Evolutionary conservation across 2,329 filamentous ascomycete species (phyloP), one percentile per base, ranked within the genome.

Genomic region (Botrytis paeoniae): DNA sequence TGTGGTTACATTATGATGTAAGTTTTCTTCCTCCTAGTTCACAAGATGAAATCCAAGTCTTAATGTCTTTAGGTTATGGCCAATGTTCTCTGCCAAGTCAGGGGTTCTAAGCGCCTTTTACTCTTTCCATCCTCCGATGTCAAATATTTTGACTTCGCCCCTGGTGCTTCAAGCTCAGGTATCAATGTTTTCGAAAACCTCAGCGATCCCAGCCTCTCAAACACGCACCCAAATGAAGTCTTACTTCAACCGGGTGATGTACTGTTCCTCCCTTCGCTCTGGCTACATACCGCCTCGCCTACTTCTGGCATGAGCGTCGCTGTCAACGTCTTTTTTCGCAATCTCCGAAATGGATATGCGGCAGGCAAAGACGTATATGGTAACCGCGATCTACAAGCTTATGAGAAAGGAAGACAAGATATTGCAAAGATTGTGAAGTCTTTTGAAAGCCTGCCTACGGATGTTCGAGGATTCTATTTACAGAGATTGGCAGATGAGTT

Each of bases 1-100:
- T 97, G 88, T 97, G 95, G 94, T 85, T 97, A 45, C 93, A 97
- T 82, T 97, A 96, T 83, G 93, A 97, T 82, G 90, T 92, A 80
- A 82, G 85, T 81, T 32, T 41, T 41, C 4, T 6, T 10, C 8
- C 1, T 39, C 2, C 43, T 41, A 25, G 22, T 4, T 43, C 1
- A n/a, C 16, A 9, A 45, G 9, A 9, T 20, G 25, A 18, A 39
- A 25, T 12, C 2, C 18, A 29, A n/a, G 43, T 39, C 69, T 68
- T 78, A 62, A 78, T 75, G 63, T 75, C 51, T 66, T 9, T 73
- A 92, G 88, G 93, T 96, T 25, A 94, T 97, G 87, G 93, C 93
- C 68, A 97, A 97, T 78, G 85, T 97, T 5, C 91, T 96, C 74
- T 94, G 91, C 78, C 94, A 97, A 80, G 86, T 97, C 69, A 83